Conservation (phyloP, 257 asterid genomes). For the Nicotiana tomentosiformis region DNA sequence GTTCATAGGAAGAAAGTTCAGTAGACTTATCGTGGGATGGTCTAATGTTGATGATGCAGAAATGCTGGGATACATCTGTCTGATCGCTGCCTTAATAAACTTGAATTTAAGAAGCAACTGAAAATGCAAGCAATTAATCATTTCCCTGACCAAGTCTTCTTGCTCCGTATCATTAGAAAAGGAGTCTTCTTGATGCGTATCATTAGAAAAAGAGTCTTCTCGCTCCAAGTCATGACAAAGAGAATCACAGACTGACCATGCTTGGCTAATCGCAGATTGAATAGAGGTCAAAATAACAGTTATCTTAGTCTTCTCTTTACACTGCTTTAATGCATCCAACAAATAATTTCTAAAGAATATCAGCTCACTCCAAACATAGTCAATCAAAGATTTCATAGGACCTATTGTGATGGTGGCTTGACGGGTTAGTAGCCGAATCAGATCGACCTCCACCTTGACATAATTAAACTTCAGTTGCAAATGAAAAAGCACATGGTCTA, state of each 20-base stretch:
- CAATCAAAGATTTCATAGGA: conserved; percentile 5
- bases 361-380: conserved; percentile 1
- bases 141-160: neutral
- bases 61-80: conserved; percentile 3
- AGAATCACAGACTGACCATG: conserved; percentile 4
- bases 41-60: conserved; percentile 1
- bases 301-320: neutral
- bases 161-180: neutral
- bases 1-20: conserved; percentile 1
- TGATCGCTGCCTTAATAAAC: neutral
- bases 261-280: neutral
- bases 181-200: neutral
- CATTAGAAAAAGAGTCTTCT: neutral
- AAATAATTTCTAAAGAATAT: neutral
- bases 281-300: neutral
- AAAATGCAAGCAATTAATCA: neutral
- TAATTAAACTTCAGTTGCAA: conserved; percentile 5
- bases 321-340: neutral
- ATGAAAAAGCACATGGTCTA: neutral
- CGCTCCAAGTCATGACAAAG: neutral
- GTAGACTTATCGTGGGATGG: neutral
- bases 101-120: neutral
- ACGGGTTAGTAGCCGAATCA: neutral
- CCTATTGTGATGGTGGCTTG: neutral
- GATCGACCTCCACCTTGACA: neutral